phyloP scores from a whole-genome alignment of 257 asterid genomes.

The Scutellaria minor region DNA sequence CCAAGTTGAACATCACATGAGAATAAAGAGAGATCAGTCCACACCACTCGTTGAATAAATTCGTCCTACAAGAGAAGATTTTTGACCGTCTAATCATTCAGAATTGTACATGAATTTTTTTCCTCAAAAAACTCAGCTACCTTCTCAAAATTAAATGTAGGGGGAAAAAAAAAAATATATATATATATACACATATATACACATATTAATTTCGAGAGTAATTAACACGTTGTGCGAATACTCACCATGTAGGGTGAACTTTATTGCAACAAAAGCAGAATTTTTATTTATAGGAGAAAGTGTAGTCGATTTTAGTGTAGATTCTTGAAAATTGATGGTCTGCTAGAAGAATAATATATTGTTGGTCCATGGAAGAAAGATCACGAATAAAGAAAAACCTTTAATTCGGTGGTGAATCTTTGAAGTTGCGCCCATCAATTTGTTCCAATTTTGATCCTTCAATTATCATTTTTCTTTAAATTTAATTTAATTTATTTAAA shows the following conservation, averaged over 20 bases:
- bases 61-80: constrained; percentile 28
- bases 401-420: constrained; percentile 49
- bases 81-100: constrained; percentile 32
- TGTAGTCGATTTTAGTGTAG: constrained; percentile 30
- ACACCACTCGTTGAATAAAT: constrained; percentile 31
- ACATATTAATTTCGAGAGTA: not conserved
- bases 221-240: constrained; percentile 14
- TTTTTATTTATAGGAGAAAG: no score
- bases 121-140: no score
- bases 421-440: constrained; percentile 38
- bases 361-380: constrained; percentile 34
- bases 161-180: constrained; percentile 11
- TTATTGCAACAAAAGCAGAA: constrained; percentile 20
- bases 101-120: no score
- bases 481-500: no score
- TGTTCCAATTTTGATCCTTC: not conserved
- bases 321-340: constrained; percentile 29
- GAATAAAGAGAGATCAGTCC: not conserved
- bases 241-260: constrained; percentile 16
- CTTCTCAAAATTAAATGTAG: no score
- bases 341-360: constrained; percentile 30
- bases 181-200: not conserved
- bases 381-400: constrained; percentile 31
- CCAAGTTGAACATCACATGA: constrained; percentile 24
- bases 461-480: no score